These are phyloP conservation scores for Mortierella sp. DNA, from an alignment of 371 early-diverging fungal species.

Conservation along the genomic window DNA sequence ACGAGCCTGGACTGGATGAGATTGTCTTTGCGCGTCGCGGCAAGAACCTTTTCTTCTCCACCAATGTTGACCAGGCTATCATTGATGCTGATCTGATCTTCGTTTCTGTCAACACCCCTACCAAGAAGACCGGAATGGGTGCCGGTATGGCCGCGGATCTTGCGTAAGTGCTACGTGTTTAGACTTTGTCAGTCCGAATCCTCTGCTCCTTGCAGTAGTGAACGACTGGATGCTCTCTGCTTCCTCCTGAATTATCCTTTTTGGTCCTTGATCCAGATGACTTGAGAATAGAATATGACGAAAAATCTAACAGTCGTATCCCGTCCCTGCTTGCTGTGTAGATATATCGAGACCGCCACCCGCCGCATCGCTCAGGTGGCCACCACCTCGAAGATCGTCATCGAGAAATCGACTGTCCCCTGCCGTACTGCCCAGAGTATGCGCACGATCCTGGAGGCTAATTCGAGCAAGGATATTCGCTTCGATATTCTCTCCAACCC, in stretches of 20 bases:
- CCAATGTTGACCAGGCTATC: constrained; percentile 76
- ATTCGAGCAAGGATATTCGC: constrained; percentile 76
- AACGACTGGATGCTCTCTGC: too few species aligned
- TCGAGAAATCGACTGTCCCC: constrained; percentile 97
- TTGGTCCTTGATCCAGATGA: too few species aligned
- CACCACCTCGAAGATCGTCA: constrained; percentile 87
- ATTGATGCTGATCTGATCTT: constrained; percentile 89
- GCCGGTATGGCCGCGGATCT: constrained; percentile 90
- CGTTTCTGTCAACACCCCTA: constrained; percentile 92
- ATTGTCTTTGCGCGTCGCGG: constrained; percentile 79
- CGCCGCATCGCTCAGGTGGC: constrained; percentile 89
- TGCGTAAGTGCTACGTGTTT: constrained; percentile 64
- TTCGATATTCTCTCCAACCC: constrained; percentile 96
- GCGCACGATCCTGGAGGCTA: constrained; percentile 88
- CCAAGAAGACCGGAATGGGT: constrained; percentile 83
- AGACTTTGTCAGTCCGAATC: not conserved
- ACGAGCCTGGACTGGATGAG: constrained; percentile 91
- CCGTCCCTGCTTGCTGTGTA: constrained; percentile 14
- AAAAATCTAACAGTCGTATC: not conserved
- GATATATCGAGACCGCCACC: constrained; percentile 89
- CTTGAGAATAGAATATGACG: too few species aligned
- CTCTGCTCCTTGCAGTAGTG: not conserved
- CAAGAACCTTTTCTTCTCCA: constrained; percentile 88
- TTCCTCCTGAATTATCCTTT: too few species aligned
- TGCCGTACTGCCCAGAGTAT: constrained; percentile 93